phyloP scores from a whole-genome alignment of 2,329 filamentous ascomycete species.

The Alternaria postmessia region DNA sequence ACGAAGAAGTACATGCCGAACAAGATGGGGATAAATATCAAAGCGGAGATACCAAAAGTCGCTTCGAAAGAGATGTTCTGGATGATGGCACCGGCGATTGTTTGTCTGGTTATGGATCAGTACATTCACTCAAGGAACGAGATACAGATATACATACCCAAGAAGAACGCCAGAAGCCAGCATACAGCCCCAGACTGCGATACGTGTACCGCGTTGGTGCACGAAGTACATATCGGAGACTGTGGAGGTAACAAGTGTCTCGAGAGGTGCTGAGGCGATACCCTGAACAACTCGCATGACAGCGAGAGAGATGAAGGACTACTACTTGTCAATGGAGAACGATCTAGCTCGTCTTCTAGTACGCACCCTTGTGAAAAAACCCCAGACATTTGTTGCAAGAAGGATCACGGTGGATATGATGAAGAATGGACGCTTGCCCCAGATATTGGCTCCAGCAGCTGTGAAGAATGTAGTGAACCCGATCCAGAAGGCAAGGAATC shows the following conservation, averaged over 20 bases:
- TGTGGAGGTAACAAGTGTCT: constrained; percentile 86
- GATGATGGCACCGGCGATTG: constrained; percentile 55
- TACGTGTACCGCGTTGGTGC: constrained; percentile 82
- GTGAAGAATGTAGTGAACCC: constrained; percentile 55
- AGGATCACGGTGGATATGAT: constrained; percentile 49
- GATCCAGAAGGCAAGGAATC: constrained; percentile 50
- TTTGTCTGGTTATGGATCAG: constrained; percentile 44
- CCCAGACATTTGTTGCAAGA: constrained; percentile 51
- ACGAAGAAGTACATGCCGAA: constrained; percentile 56
- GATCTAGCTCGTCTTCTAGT: neutral
- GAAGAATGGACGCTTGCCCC: constrained; percentile 51
- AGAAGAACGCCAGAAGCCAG: constrained; percentile 49
- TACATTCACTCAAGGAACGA: constrained; percentile 23
- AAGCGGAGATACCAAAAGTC: constrained; percentile 54
- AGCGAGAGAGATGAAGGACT: constrained; percentile 51
- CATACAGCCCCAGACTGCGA: constrained; percentile 71
- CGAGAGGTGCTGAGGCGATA: constrained; percentile 85
- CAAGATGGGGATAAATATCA: constrained; percentile 54
- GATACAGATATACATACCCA: constrained; percentile 45
- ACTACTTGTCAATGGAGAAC: neutral
- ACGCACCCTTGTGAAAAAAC: constrained; percentile 47
- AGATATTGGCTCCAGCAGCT: constrained; percentile 51
- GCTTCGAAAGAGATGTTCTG: constrained; percentile 52
- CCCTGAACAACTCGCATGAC: constrained; percentile 80
- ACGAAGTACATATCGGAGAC: constrained; percentile 93